Percentiles rank a stretch among this genome's conserved stretches.
phyloP scores from a whole-genome alignment of 495 filamentous ascomycete genomes.

The Staphylotrichum longicolle region DNA sequence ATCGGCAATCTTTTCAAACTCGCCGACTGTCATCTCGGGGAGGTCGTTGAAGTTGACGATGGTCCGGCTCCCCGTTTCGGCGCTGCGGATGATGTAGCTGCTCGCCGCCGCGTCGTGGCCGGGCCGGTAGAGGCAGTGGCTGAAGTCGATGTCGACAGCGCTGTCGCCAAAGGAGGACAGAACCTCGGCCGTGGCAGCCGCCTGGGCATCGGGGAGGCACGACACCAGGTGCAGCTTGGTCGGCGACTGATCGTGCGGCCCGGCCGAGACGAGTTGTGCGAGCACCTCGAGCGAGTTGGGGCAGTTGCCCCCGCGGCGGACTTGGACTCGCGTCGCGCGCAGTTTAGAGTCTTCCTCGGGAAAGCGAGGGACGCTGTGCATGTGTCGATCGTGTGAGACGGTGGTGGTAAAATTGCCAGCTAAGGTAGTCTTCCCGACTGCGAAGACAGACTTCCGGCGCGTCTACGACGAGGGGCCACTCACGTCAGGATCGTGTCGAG shows the following conservation, averaged over 20 bases:
- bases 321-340: conserved; percentile 56
- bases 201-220: conserved; percentile 35
- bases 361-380: conserved; percentile 58
- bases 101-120: conserved; percentile 57
- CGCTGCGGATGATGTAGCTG: conserved; percentile 68
- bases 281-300: conserved; percentile 70
- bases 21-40: conserved; percentile 60
- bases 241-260: conserved; percentile 7
- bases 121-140: conserved; percentile 59
- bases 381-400: background rate
- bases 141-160: conserved; percentile 41
- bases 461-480: conserved; percentile 1
- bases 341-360: conserved; percentile 70
- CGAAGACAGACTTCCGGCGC: too few species aligned
- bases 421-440: too few species aligned
- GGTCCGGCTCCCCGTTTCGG: conserved; percentile 57
- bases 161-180: conserved; percentile 40
- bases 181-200: conserved; percentile 39
- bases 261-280: conserved; percentile 51
- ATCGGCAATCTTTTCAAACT: conserved; percentile 44
- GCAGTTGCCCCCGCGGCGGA: conserved; percentile 69
- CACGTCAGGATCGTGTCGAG: conserved; percentile 66
- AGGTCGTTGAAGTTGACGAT: conserved; percentile 69
- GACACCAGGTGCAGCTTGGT: conserved; percentile 43
- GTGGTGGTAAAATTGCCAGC: too few species aligned